Base-by-base conservation (phyloP, 441 rosid species). In the Erysimum pusillum region DNA sequence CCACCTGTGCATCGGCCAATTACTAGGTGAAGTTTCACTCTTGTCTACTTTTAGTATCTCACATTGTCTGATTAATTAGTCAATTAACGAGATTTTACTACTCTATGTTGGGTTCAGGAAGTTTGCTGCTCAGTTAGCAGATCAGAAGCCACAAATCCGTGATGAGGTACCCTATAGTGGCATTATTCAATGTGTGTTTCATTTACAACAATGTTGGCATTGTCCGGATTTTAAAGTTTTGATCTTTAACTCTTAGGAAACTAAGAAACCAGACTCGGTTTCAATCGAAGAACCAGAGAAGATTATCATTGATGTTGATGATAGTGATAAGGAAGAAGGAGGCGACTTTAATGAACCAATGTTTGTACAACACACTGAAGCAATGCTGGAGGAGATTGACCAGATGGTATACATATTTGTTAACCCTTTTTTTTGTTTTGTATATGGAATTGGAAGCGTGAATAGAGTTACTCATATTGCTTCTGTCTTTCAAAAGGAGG, bases 381-480 rank as follows among this genome's bases (percentile, higher is more conserved):
- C 97, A 74, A 87, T 92, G 93, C 69, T 90, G 84, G 96, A 89
- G 25, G 97, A 94, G 84, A 91, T 86, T 77, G 96, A 91, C 74
- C 79, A 84, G 71, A 88, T 89, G 99, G 99, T 90, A 93, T 45
- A 11, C 38, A 13, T 4, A 48, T 18, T 25, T 15, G 35, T 36
- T 58, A 17, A 46, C 39, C 32, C 44, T 13, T 54, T 32, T 1
- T 9, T 6, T 38, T 38, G 15, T 38, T 58, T 41, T 60, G 46
- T 66, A 49, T 8, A 41, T 67, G 64, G 38, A 38, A 77, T 32
- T 67, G 64, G 38, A 38, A 77, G 41, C 9, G 56, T 42, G 5
- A 2, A 12, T 25, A 15, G 2, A 31, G 14, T 5, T 48, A 22
- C 62, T 67, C 36, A 22, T 52, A 57, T 6, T 77, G 61, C n/a